Evolutionary conservation across 345 rosid species (phyloP).

Genomic region (Atalantia buxifolia): DNA sequence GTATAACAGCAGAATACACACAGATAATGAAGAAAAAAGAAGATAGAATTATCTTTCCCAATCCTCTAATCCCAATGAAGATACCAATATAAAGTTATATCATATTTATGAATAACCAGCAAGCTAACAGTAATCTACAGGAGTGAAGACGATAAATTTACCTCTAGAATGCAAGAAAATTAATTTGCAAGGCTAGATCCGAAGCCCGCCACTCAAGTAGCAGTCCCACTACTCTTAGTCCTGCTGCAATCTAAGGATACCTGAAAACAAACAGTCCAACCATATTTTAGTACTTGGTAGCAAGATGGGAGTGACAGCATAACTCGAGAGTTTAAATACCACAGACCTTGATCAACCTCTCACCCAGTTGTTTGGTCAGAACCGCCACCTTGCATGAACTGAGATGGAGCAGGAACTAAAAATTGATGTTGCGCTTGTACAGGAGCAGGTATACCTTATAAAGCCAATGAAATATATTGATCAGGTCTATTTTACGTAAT

Average conservation of each 20-base stretch:
- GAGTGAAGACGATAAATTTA: conserved; percentile 19
- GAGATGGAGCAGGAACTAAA: conserved; percentile 73
- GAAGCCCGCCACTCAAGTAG: conserved; percentile 86
- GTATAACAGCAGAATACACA: neutral
- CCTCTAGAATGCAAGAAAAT: conserved; percentile 82
- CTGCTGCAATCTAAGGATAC: conserved; percentile 75
- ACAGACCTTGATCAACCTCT: conserved; percentile 55
- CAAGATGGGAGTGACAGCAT: neutral
- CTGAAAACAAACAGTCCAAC: conserved; percentile 22
- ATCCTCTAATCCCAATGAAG: neutral
- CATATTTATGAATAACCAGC: neutral
- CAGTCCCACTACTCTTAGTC: conserved; percentile 73
- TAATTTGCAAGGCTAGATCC: conserved; percentile 78
- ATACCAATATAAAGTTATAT: neutral
- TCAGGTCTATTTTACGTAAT: conserved; percentile 1
- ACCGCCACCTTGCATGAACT: conserved; percentile 71
- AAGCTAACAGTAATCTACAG: neutral
- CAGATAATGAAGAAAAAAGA: neutral
- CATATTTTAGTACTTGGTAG: neutral
- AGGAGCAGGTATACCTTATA: conserved; percentile 46
- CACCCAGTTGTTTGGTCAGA: conserved; percentile 89
- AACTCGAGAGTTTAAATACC: neutral
- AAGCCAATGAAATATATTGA: conserved; percentile 5
- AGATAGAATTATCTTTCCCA: too few relatives aligned
- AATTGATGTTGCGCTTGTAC: conserved; percentile 63